Evolutionary conservation across 768 basidiomycete genomes (phyloP), one percentile per base, ranked within the genome.

Genomic region (Dioszegia crocea): DNA sequence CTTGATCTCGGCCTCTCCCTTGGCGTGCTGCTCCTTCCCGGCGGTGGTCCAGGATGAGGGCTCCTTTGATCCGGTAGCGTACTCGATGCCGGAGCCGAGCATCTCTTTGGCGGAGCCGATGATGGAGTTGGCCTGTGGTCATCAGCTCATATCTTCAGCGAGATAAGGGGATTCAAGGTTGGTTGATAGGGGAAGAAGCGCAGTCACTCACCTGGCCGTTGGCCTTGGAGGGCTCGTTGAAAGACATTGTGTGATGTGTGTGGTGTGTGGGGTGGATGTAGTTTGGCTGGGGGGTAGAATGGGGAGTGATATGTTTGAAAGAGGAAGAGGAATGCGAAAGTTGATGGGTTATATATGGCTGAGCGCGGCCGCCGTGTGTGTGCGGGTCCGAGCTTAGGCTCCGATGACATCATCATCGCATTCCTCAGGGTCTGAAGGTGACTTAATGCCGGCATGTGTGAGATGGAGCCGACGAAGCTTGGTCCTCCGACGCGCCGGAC

Each of bases 121-220:
- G 64, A 74, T 45, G 55, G 73, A 74, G 75, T 76, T 76, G 67
- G 69, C 58, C 74, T 76, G 49, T 10, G 84, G 33, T 33, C 85
- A 53, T 89, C 90, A 76, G 83, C 33, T n/a, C 85, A 61, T 89
- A 17, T 38, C 90, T 73, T 90, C 92, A 67, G 89, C 91, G 46
- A 26, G 36, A 10, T 17, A 8, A 17, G 29, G 30, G 16, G 27
- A 9, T 11, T 4, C 21, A 24, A 14, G 21, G 14, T 17, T 26
- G 40, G 19, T 4, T 9, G n/a, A 36, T 8, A 38, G 33, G 49
- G 49, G 27, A 9, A 21, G 33, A 51, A 4, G 27, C n/a, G 17
- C 17, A 31, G 31, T 27, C 21, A 63, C 67, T 49, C 44, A 68
- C 66, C 58, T 75, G 74, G 51, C 74, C 74, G 70, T 73, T 76